These are phyloP conservation scores for Macrophomina tecta DNA, from an alignment of 2,329 filamentous ascomycete species.

Conservation along the genomic window DNA sequence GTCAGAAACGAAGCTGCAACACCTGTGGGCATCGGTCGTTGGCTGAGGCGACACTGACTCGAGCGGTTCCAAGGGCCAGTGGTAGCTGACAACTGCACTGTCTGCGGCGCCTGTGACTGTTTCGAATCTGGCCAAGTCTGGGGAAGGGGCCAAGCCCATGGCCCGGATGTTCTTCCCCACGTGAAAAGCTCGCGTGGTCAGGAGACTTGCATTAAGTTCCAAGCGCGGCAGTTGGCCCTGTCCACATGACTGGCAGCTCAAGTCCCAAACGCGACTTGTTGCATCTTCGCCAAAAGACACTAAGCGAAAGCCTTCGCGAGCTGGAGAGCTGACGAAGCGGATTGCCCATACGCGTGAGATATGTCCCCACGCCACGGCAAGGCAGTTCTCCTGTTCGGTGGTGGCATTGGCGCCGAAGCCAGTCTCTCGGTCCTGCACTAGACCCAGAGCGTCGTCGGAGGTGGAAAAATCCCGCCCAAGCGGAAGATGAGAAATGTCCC, in stretches of 20 bases:
- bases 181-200: constrained; percentile 68
- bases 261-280: constrained; percentile 73
- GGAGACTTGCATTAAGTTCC: constrained; percentile 55
- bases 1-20: constrained; percentile 19
- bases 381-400: constrained; percentile 42
- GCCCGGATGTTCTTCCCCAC: constrained; percentile 93
- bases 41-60: constrained; percentile 22
- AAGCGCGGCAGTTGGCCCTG: background rate
- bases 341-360: constrained; percentile 89
- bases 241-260: constrained; percentile 29
- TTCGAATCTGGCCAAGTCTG: constrained; percentile 26
- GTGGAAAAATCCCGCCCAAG: constrained; percentile 29
- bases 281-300: constrained; percentile 88
- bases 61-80: constrained; percentile 14
- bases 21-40: constrained; percentile 23
- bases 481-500: constrained; percentile 73
- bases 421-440: constrained; percentile 46
- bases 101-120: constrained; percentile 79
- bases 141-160: constrained; percentile 49
- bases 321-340: constrained; percentile 58
- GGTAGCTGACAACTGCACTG: constrained; percentile 59
- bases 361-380: constrained; percentile 85
- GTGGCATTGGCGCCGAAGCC: constrained; percentile 48
- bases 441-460: constrained; percentile 38
- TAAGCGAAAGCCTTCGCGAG: constrained; percentile 46